Base-by-base conservation (phyloP, 1,139 yeast species). In the Yamadazyma diospyri region DNA sequence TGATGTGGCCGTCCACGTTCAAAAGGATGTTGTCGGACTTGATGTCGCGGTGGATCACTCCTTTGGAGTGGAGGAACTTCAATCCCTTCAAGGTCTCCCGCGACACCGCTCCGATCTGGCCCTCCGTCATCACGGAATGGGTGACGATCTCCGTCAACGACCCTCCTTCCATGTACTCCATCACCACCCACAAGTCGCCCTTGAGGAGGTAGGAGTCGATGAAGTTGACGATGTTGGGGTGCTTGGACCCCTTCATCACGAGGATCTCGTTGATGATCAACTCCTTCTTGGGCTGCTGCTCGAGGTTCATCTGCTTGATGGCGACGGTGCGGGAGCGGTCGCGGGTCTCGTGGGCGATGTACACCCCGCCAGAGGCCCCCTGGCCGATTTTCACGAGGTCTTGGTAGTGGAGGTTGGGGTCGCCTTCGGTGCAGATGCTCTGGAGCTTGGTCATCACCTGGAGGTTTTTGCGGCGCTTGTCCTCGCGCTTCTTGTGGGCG, bases 111-210 rank as follows among this genome's bases (percentile, higher is more conserved):
- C 95, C 97, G 53, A 92, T 92, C 60, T 92, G 98, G n/a, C 88
- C 89, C 54, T 92, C 98, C 3, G 94, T 81, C 94, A 94, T 85
- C 42, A 88, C 88, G 62, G 88, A 83, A 55, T 88, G 94, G 0
- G 96, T 87, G 6, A 92, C 96, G 34, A 92, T 94, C 58, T 92
- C 97, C 0, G 98, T 92, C 45, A 92, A 66, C 2, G 94, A 82
- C 3, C 98, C 98, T 41, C 97, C 98, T 57, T 89, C 96, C 97
- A 92, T 89, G 55, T 85, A 89, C 59, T 89, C 97, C 98, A 92
- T 92, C 14, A 89, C 78, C 11, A 92, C 97, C 97, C 97, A 92
- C 39, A 92, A 67, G 46, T 87, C 95, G 23, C 76, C 75, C 37
- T 76, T 76, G 29, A 83, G 61, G 36, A 89, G 61, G 51, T 79